Base-by-base conservation (phyloP, 768 basidiomycete genomes). In the Rhizopogon vinicolor region DNA sequence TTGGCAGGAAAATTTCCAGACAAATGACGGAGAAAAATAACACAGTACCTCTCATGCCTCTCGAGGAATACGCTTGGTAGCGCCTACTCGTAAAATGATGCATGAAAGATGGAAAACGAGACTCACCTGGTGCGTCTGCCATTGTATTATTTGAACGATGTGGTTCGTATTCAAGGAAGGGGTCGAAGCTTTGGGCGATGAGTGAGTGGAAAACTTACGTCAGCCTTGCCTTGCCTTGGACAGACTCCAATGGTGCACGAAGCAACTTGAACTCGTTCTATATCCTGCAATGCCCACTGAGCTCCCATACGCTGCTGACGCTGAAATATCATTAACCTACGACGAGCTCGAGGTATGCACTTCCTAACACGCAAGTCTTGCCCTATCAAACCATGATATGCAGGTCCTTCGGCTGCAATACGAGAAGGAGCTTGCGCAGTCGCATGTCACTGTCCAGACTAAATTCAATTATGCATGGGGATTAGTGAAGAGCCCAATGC, bases 401-500 rank as follows among this genome's bases (percentile, higher is more conserved):
- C 63, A 96, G 93, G 93, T 98, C 4, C 76, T 98, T 42, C 77
- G 86, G 56, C 64, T 80, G 55, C 95, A 98, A 66, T 95, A 96
- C 73, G 83, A 92, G 78, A 93, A 86, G 70, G 96, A 99, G 69
- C 75, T 84, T 18, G 76, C 81, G 0, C 87, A 93, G 60, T 80
- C 84, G 49, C 93, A 96, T 70, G 81, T 97, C 56, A 93, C 92
- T 9, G 82, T 87, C 7, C 97, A 99, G 74, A 96, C 94, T 41
- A 95, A 93, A 69, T 99, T 99, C 78, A 98, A 98, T 75, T 95
- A 89, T 71, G 84, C 92, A 41, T 97, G 96, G 96, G 96, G 96
- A 2, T 78, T 96, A 33, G 91, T 98, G 51, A 98, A 98, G 77
- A 92, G 91, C 63, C 90, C 89, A 12, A 71, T 83, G 62, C 80